Evolutionary conservation across 179 eudicot species (phyloP), one percentile per base, ranked within the genome.

Genomic region (Silene coronaria): DNA sequence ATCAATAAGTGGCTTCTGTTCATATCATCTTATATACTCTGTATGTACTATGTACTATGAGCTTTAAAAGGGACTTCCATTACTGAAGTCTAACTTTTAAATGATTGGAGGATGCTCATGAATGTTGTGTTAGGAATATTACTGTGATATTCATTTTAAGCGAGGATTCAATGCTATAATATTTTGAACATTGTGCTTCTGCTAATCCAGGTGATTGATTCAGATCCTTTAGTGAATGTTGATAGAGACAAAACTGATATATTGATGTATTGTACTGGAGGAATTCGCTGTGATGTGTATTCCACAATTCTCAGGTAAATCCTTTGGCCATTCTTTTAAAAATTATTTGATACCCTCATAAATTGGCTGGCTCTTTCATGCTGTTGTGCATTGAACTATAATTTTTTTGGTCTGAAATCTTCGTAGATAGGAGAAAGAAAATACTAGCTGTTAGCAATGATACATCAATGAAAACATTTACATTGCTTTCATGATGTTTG

Each of bases 201-300:
- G 63, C 62, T 69, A 28, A 48, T 80, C 55, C 89, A 93, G 98
- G 87, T 78, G 64, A 76, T 38, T 73, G 85, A 76, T 80, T 86
- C 91, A 75, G 99, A 95, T 88, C 97, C 97, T 78, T 82, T 92
- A 85, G 87, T 87, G 65, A 72, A 79, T 64, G 87, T 86, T 77
- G 97, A 95, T 82, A 90, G 88, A 84, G 97, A 89, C 73, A 88
- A 80, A 65, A 91, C 95, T 45, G 91, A 88, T 69, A 84, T 95
- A 78, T 70, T 95, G 84, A 95, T 95, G 99, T 95, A 95, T 78
- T 95, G 99, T 73, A 95, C 99, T 14, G 99, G 99, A 74, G 99
- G 99, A 34, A 95, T 95, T 71, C 95, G 99, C 48, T 95, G 99
- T 62, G 99, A 95, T 81, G 96, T 95, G 45, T 95, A 95, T 83